Base-by-base conservation (phyloP, 495 filamentous ascomycete species). In the Hypomontagnella monticulosa region DNA sequence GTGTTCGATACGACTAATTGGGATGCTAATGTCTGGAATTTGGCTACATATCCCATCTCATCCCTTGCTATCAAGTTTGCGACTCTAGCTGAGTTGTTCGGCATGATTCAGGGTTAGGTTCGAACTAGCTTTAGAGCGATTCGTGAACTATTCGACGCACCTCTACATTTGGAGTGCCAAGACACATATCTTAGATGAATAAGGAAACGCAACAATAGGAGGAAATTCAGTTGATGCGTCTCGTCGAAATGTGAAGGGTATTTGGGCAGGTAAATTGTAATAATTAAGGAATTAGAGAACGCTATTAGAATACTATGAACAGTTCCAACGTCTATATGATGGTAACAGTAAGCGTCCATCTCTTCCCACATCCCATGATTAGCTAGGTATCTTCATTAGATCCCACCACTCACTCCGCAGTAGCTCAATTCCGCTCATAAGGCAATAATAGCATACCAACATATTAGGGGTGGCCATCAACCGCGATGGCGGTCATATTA, bases 401-500 rank as follows among this genome's bases (percentile, higher is more conserved):
- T 8, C 44, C 32, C 19, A 5, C 14, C 30, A 23, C 30, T 15
- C 36, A 10, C 19, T 51, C 16, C 33, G 12, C 4, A 33, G 4
- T 16, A 52, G n/a, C 20, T 47, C 42, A 20, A 2, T 11, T 7
- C 4, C 48, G 16, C n/a, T 20, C 30, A 4, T 14, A 4, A 18
- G 19, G 32, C 9, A 7, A 2, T 4, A 14, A 14, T 27, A 16
- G 32, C 5, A 12, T 23, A n/a, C 20, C 14, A n/a, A n/a, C n/a
- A n/a, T n/a, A 14, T 33, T 57, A 54, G 33, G 15, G 58, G 11
- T 61, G 33, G 15, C 60, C 55, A 12, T 30, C 62, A 30, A 48
- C 48, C 43, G 65, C 62, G 14, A 73, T 52, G 4, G 69, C 71
- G n/a, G 75, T 78, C 65, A 78, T 54, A 33, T 79, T 78, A 23